phyloP scores from a whole-genome alignment of 805 yeast genomes.

The Tetrapisispora namnaoensis region DNA sequence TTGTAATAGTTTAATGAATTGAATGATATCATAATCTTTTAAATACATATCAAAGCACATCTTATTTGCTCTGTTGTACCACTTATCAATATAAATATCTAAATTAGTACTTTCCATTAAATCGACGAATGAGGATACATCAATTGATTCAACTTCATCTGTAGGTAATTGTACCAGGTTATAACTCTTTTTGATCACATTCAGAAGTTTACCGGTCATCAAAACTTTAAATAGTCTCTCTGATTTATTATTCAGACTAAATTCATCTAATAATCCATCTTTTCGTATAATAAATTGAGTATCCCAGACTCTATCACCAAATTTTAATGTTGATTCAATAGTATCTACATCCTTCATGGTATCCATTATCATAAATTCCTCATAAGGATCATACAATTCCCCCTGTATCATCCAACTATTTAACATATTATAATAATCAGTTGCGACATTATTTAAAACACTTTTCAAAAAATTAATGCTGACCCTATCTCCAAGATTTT shows the following conservation, averaged over 20 bases:
- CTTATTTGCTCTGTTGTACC: conserved; percentile 59
- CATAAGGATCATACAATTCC: conserved; percentile 61
- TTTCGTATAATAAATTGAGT: conserved; percentile 62
- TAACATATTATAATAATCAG: conserved; percentile 55
- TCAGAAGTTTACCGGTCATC: conserved; percentile 75
- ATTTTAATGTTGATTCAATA: conserved; percentile 14
- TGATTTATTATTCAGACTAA: conserved; percentile 38
- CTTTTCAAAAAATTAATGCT: conserved; percentile 37
- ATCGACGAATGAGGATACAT: conserved; percentile 7
- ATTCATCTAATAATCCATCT: conserved; percentile 66
- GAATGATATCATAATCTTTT: conserved; percentile 46
- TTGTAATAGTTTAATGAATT: conserved; percentile 42
- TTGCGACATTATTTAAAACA: conserved; percentile 50
- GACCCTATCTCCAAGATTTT: conserved; percentile 58
- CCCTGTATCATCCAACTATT: conserved; percentile 78
- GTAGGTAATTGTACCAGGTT: conserved; percentile 12
- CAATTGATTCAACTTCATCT: conserved; percentile 21
- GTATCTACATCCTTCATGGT: conserved; percentile 14
- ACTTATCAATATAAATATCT: conserved; percentile 45
- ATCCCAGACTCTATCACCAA: conserved; percentile 59
- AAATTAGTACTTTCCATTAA: conserved; percentile 34
- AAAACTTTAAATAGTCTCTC: conserved; percentile 43
- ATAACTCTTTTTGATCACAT: conserved; percentile 39
- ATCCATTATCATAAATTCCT: conserved; percentile 67
- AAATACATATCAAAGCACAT: conserved; percentile 47